Percentiles rank a stretch among this genome's conserved stretches.
Conservation (phyloP, 1,284 basidiomycete species). For the Tilletia caries region DNA sequence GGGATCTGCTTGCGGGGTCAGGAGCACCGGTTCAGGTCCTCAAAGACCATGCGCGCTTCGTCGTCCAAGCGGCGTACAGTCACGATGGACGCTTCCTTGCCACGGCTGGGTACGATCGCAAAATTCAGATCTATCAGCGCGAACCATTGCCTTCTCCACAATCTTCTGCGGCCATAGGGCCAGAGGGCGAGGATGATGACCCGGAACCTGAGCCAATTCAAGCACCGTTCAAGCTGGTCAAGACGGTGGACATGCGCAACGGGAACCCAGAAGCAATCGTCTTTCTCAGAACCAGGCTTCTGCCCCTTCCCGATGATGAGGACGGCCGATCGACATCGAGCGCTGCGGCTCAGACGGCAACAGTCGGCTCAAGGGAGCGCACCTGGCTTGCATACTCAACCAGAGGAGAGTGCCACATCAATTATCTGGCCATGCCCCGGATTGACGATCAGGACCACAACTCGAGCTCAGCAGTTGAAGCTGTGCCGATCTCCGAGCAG, state of each 20-base stretch:
- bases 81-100: slow-evolving; percentile 38
- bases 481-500: not conserved
- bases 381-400: slow-evolving; percentile 8
- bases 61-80: slow-evolving; percentile 36
- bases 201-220: not conserved
- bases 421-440: slow-evolving; percentile 1
- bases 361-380: not conserved
- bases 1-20: slow-evolving; percentile 1
- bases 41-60: slow-evolving; percentile 40
- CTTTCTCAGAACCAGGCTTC: slow-evolving; percentile 27
- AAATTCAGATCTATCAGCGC: slow-evolving; percentile 39
- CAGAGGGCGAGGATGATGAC: slow-evolving; percentile 12
- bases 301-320: slow-evolving; percentile 16
- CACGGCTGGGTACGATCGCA: slow-evolving; percentile 43
- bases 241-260: slow-evolving; percentile 31
- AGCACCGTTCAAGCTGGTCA: slow-evolving; percentile 24
- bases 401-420: slow-evolving; percentile 10
- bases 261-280: slow-evolving; percentile 45
- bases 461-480: not conserved
- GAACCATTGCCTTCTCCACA: not conserved
- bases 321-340: not conserved
- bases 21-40: slow-evolving; percentile 32
- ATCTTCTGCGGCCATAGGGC: not conserved
- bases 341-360: slow-evolving; percentile 1
- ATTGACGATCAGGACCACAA: not conserved